Evolutionary conservation across 2,329 filamentous ascomycete genomes (phyloP), one percentile per base, ranked within the genome.

Genomic region (Fusarium liriodendri): DNA sequence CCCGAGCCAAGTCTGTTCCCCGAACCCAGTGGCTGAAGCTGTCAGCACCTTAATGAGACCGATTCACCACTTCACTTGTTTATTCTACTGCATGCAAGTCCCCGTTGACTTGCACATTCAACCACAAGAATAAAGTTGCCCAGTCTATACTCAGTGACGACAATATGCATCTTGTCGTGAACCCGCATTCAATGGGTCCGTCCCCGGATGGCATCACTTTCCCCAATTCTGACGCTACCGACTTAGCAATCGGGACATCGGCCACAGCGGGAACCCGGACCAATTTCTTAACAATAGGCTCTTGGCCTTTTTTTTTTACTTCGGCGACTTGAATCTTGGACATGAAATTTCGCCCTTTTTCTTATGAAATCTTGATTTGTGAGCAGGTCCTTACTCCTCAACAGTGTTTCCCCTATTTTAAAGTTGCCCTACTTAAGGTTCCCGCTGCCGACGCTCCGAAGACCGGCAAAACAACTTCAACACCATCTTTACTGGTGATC

Each of bases 131-230:
- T n/a, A 20, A 8, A 33, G 27, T 4, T 33, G 2, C 9, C 5
- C 10, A n/a, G 18, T 20, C 14, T 4, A 13, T 9, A n/a, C 10
- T 20, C 11, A 18, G 27, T 13, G 18, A 54, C 47, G 6, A 32
- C 27, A 42, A 29, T 20, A 42, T 40, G 35, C 11, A n/a, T 29
- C 40, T 16, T 64, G 27, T 8, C 20, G 32, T 33, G 33, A 38
- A 55, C 50, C 37, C 50, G 27, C 62, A 20, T 7, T 37, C n/a
- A n/a, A 38, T 66, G 59, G 38, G 37, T 22, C n/a, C 37, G 6
- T 10, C 42, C 32, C 55, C 42, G 18, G 61, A 70, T 70, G 60
- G 68, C 68, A 68, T 71, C 62, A 71, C 37, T 52, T 64, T 60
- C 35, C 45, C 57, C 54, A 22, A 50, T 54, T 55, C 62, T 69